These are phyloP conservation scores for Tricholoma sp. DNA, from an alignment of 768 basidiomycete species.

Conservation along the genomic window DNA sequence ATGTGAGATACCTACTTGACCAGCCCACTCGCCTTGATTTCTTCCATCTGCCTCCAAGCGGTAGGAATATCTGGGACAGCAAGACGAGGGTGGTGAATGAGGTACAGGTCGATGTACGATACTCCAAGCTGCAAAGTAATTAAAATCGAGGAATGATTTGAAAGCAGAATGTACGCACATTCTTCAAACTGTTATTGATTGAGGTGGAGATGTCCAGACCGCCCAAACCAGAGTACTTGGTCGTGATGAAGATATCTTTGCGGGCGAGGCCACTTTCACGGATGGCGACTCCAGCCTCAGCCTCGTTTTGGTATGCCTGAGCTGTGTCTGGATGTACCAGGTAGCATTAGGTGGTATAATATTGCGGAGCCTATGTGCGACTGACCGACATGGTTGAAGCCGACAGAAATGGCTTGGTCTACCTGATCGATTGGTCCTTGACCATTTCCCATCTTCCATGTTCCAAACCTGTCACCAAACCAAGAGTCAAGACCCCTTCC, in stretches of 20 bases:
- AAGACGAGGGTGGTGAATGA: slow-evolving; percentile 56
- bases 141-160: background rate
- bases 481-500: background rate
- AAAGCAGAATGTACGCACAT: slow-evolving; percentile 30
- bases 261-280: slow-evolving; percentile 53
- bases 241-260: slow-evolving; percentile 59
- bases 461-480: slow-evolving; percentile 40
- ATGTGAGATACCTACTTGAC: slow-evolving; percentile 37
- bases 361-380: background rate
- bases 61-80: slow-evolving; percentile 56
- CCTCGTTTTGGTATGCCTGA: slow-evolving; percentile 56
- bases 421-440: slow-evolving; percentile 48
- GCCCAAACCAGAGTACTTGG: slow-evolving; percentile 53
- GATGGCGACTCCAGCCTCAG: slow-evolving; percentile 48
- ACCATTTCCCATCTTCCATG: slow-evolving; percentile 60
- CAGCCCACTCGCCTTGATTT: slow-evolving; percentile 48
- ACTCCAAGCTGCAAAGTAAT: slow-evolving; percentile 47
- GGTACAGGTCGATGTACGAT: slow-evolving; percentile 64
- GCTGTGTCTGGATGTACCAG: slow-evolving; percentile 50
- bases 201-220: slow-evolving; percentile 51
- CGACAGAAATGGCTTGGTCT: slow-evolving; percentile 55
- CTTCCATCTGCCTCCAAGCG: slow-evolving; percentile 62
- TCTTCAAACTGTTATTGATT: slow-evolving; percentile 50
- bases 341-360: background rate
- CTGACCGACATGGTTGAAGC: slow-evolving; percentile 61